Base-by-base conservation (phyloP, 2,329 filamentous ascomycete species). In the Trematosphaeria pertusa region DNA sequence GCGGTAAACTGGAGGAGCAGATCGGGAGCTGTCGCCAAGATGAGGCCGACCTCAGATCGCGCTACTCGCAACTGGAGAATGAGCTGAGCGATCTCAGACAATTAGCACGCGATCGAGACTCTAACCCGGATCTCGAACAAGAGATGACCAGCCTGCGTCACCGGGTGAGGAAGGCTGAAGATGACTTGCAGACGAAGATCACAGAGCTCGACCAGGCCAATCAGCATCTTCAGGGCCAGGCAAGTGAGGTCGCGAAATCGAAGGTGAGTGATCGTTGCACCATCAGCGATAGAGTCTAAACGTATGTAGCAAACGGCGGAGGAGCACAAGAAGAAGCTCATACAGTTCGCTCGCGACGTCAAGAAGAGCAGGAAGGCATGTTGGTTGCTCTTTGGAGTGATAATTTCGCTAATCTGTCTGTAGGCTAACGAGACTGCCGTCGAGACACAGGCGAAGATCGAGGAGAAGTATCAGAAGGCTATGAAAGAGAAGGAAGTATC, bases 31-130 rank as follows among this genome's bases (percentile, higher is more conserved):
- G 58, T 8, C 44, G 37, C 2, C 42, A 55, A 18, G 48, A 20
- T 3, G 57, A 67, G 33, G 19, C 15, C 5, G 26, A 50, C 33
- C 51, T 64, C 7, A 51, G 46, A 28, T 18, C 36, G 1, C 35
- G 28, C 3, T 46, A 33, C n/a, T 37, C 37, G 6, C 30, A 51
- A n/a, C 34, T 66, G 12, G 50, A 67, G 31, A 17, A 20, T 5
- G 54, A 65, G 11, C 24, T 61, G 4, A 20, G 46, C 4, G 37
- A 54, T 6, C 24, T 61, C 24, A 58, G 43, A 19, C 37, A 38
- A 5, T 24, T 24, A 11, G 11, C 38, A 7, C 17, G 24, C 7
- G 24, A 43, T 11, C 30, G 50, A 3, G 22, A 50, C 3, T 18
- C 37, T 0, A 38, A 54, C 8, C 24, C 19, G 15, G 24, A 48